A percentile compares a stretch with the other conserved stretches of the same genome.
Evolutionary conservation across 2,329 filamentous ascomycete genomes (phyloP).

Genomic region (Sarocladium kiliense): DNA sequence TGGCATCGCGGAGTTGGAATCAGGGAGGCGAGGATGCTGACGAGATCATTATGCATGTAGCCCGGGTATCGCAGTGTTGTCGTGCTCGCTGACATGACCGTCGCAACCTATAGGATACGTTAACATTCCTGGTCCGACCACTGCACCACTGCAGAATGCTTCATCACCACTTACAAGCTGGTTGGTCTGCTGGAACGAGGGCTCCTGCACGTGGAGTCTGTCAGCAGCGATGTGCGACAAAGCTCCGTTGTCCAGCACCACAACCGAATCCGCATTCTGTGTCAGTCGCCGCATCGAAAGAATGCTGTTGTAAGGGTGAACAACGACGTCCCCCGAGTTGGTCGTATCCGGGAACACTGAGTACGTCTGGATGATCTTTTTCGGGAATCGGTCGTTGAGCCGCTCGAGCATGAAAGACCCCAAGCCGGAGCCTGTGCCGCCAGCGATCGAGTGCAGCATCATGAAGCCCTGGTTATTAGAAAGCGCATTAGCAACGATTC

Average conservation of each 20-base stretch:
- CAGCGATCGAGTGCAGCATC: constrained; percentile 96
- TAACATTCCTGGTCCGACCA: neutral
- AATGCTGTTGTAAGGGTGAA: constrained; percentile 97
- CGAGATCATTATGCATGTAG: constrained; percentile 99
- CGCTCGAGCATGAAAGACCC: constrained; percentile 92
- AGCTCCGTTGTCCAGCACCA: constrained; percentile 94
- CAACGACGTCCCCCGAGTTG: constrained; percentile 82
- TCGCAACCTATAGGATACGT: constrained; percentile 59
- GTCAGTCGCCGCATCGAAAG: constrained; percentile 86
- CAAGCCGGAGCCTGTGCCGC: constrained; percentile 91
- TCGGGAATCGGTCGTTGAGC: constrained; percentile 95
- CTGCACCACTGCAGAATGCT: no score
- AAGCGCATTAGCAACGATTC: neutral
- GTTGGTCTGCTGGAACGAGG: constrained; percentile 96
- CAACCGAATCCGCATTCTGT: constrained; percentile 95
- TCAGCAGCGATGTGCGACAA: constrained; percentile 92
- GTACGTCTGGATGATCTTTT: constrained; percentile 98
- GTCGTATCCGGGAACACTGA: constrained; percentile 96
- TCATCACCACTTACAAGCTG: constrained; percentile 64
- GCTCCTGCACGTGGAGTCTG: constrained; percentile 87
- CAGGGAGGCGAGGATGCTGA: constrained; percentile 90
- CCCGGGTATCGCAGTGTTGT: constrained; percentile 95
- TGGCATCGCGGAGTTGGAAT: constrained; percentile 96
- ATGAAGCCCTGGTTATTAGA: constrained; percentile 74
- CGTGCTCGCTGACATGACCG: constrained; percentile 97